These are phyloP conservation scores for Monosporascus sp. DNA, from an alignment of 2,329 filamentous ascomycete genomes.

Conservation along the genomic window DNA sequence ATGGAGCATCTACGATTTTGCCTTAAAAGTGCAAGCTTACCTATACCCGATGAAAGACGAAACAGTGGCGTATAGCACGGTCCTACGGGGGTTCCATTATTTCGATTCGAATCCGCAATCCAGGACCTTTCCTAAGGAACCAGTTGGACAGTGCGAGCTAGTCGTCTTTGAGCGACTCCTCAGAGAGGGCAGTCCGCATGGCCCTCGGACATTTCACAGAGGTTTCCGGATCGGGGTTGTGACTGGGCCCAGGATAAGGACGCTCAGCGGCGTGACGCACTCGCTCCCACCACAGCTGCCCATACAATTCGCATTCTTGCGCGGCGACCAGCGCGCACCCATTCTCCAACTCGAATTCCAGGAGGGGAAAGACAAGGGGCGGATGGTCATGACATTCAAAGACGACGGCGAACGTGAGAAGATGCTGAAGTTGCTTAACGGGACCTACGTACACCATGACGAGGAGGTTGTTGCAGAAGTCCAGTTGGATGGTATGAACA, in stretches of 20 bases:
- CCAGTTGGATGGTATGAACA: slow-evolving; percentile 58
- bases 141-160: slow-evolving; percentile 65
- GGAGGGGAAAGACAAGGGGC: slow-evolving; percentile 59
- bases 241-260: slow-evolving; percentile 72
- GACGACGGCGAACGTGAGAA: slow-evolving; percentile 65
- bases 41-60: slow-evolving; percentile 68
- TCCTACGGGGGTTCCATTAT: slow-evolving; percentile 72
- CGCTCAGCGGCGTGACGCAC: slow-evolving; percentile 71
- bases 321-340: slow-evolving; percentile 64
- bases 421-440: slow-evolving; percentile 69
- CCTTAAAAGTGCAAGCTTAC: slow-evolving; percentile 66
- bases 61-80: slow-evolving; percentile 61
- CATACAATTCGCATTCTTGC: slow-evolving; percentile 72
- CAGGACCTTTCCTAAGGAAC: slow-evolving; percentile 69
- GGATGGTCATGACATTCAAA: slow-evolving; percentile 72
- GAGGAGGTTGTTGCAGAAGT: slow-evolving; percentile 70
- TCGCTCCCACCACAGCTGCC: slow-evolving; percentile 59
- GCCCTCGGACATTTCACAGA: slow-evolving; percentile 66
- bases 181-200: slow-evolving; percentile 66
- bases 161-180: slow-evolving; percentile 68
- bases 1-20: slow-evolving; percentile 83
- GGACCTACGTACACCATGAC: slow-evolving; percentile 60
- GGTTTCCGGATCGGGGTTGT: slow-evolving; percentile 76
- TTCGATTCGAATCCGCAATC: slow-evolving; percentile 68
- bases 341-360: slow-evolving; percentile 67